These are phyloP conservation scores for Leccinum pachyderme DNA, from an alignment of 1,284 basidiomycete species.

Conservation along the genomic window DNA sequence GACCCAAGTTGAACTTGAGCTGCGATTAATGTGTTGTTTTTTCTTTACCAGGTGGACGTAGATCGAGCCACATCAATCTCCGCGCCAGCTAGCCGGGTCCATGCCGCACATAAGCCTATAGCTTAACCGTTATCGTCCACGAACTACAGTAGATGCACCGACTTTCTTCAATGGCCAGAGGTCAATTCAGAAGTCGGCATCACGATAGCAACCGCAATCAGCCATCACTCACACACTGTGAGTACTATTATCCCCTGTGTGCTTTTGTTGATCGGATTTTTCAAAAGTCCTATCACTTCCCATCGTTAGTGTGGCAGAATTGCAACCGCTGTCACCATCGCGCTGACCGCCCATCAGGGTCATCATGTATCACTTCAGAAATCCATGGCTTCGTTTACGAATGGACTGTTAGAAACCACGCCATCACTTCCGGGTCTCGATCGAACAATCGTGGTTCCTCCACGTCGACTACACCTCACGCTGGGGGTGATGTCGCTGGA, in stretches of 20 bases:
- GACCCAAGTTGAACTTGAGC: background rate
- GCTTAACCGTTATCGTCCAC: background rate
- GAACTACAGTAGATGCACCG: constrained; percentile 3
- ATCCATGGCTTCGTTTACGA: constrained; percentile 45
- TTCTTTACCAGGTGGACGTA: background rate
- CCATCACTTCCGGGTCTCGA: constrained; percentile 56
- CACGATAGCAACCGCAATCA: background rate
- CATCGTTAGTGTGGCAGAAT: constrained; percentile 33
- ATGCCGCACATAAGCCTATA: background rate
- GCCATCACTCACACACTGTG: constrained; percentile 30
- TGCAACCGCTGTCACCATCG: background rate
- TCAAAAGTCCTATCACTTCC: constrained; percentile 44
- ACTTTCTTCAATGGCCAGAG: constrained; percentile 13
- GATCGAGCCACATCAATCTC: constrained; percentile 5
- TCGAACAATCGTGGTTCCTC: constrained; percentile 53
- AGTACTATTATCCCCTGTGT: constrained; percentile 10
- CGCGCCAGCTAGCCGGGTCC: constrained; percentile 12
- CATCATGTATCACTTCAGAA: constrained; percentile 46
- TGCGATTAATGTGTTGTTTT: background rate
- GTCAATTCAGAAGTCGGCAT: constrained; percentile 4
- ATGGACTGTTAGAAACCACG: constrained; percentile 36
- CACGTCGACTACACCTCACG: constrained; percentile 65
- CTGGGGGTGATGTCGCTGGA: constrained; percentile 66
- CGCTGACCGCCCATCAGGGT: constrained; percentile 39
- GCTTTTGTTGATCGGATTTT: background rate